Conservation (phyloP, 345 rosid species). For the Atalantia buxifolia region DNA sequence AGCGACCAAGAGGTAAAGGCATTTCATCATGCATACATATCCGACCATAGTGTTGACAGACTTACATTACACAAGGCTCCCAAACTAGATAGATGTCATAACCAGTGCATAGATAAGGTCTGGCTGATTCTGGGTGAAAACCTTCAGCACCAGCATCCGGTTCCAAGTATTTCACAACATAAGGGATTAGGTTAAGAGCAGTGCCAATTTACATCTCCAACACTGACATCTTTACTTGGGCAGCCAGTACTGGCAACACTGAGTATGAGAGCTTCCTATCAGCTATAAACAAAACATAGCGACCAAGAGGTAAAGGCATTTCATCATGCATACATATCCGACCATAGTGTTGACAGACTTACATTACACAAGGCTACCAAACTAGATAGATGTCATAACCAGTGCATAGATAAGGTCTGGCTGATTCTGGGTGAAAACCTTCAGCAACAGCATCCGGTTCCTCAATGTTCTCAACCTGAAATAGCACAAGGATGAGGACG, state of each 20-base stretch:
- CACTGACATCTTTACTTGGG: too few relatives aligned
- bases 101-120: constrained; percentile 88
- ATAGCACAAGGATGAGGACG: background rate
- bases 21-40: background rate
- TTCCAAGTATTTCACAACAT: too few relatives aligned
- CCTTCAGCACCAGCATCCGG: constrained; percentile 26
- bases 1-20: background rate
- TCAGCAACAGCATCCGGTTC: constrained; percentile 25
- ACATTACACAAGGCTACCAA: constrained; percentile 90
- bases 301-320: background rate
- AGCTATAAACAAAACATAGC: background rate
- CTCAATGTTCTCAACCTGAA: constrained; percentile 37
- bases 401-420: constrained; percentile 78
- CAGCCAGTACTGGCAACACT: too few relatives aligned
- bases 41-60: constrained; percentile 3
- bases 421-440: constrained; percentile 16
- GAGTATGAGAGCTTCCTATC: too few relatives aligned
- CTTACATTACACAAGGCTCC: constrained; percentile 91
- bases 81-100: constrained; percentile 76
- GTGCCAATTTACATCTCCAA: too few relatives aligned
- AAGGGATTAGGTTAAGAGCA: too few relatives aligned
- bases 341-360: constrained; percentile 28
- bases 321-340: background rate
- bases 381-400: constrained; percentile 80
- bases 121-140: constrained; percentile 18